A percentile compares a stretch with the other conserved stretches of the same genome.
Conservation (phyloP, 176 grass and related monocot genomes). For the Oryza punctata region DNA sequence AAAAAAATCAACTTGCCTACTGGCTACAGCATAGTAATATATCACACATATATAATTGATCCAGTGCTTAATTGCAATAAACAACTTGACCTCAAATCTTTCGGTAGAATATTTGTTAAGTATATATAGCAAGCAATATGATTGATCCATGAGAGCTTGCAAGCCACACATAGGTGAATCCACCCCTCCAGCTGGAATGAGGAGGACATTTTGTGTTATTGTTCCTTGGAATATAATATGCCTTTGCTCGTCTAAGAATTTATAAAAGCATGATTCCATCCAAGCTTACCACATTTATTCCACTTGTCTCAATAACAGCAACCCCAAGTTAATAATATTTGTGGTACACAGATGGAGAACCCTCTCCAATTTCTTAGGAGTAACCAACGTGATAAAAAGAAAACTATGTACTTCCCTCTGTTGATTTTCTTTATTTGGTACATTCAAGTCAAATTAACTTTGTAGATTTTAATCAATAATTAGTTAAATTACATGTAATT, state of each 20-base stretch:
- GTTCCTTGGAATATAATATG: slow-evolving; percentile 23
- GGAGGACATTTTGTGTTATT: background rate
- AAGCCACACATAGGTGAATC: background rate
- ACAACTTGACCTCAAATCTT: background rate
- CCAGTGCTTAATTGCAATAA: background rate
- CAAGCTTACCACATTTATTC: slow-evolving; percentile 2
- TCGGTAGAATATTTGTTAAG: background rate
- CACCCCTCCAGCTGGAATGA: slow-evolving; percentile 5
- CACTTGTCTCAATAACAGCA: slow-evolving; percentile 19
- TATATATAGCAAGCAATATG: background rate
- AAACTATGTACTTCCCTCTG: too few relatives aligned
- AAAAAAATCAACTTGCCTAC: background rate
- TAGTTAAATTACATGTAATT: background rate
- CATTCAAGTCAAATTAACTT: background rate
- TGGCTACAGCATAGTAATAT: background rate
- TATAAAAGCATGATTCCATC: slow-evolving; percentile 17
- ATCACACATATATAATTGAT: background rate
- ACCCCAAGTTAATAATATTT: background rate
- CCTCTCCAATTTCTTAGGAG: background rate
- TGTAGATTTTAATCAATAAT: background rate
- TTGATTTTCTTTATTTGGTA: background rate
- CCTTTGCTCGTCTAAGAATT: slow-evolving; percentile 14
- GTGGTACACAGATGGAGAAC: background rate
- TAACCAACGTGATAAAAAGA: background rate
- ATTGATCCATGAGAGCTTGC: background rate